Base-by-base conservation (phyloP, 257 asterid species). In the Solanum virginianum region DNA sequence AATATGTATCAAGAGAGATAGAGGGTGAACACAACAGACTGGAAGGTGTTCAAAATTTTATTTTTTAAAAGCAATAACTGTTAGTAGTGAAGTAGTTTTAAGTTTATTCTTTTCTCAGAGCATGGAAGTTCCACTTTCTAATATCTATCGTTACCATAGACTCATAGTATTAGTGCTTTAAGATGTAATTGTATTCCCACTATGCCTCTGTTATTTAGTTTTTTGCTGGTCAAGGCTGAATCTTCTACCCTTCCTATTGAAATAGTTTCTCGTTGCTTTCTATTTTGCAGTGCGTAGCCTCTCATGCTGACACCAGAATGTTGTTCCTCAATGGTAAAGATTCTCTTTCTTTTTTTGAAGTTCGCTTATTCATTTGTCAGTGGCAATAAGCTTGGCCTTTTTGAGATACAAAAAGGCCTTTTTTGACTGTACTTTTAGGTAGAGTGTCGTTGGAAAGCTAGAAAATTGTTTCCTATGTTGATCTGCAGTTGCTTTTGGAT, bases 271-370 rank as follows among this genome's bases (percentile, higher is more conserved):
- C 4, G 12, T 16, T 80, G 62, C 55, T 26, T 60, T 84, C 68
- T 82, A 80, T 88, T 80, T 75, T 86, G 88, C 88, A 89, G 93
- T 86, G 90, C 45, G 83, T 90, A 43, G 90, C 91, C 36, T 72
- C 87, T 62, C 89, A 90, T 82, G 87, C 86, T 26, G 77, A 63
- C 47, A 90, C 90, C 69, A 89, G 88, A 70, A 75, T 57, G 86
- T 49, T 12, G 16, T 88, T 88, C 81, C 29, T 85, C 39, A 55
- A 69, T 60, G 93, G 93, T 89, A 89, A 71, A 14, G 29, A 55
- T 66, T 66, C 20, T 83, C 22, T 13, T 47, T n/a, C 43, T 74
- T 74, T 4, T 51, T 74, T 74, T 20, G 0, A 66, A 13, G 41
- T 74, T 74, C n/a, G 22, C 59, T 49, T 47, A 22, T 49, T 59